These are phyloP conservation scores for Stephania yunnanensis DNA, from an alignment of 164 flowering plant genomes.

Conservation along the genomic window DNA sequence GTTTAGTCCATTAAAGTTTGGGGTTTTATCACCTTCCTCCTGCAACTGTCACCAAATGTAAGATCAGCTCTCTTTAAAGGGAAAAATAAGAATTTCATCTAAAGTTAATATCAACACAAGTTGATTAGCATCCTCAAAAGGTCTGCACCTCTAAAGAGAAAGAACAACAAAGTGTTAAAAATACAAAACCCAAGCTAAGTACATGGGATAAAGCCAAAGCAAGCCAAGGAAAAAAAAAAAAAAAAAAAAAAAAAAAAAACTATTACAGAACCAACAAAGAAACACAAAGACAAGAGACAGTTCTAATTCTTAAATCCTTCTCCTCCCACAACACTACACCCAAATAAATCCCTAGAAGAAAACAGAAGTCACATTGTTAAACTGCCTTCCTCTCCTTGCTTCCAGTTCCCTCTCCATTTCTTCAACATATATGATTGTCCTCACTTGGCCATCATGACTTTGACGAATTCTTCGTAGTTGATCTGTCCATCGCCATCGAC, in stretches of 20 bases:
- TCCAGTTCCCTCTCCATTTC: constrained; percentile 1
- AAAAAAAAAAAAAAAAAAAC: too few relatives aligned
- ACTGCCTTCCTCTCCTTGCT: not conserved
- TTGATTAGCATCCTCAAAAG: too few relatives aligned
- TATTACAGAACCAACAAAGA: not conserved
- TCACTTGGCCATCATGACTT: constrained; percentile 79
- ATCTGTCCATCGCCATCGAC: constrained; percentile 80
- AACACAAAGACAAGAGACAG: not conserved
- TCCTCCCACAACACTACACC: constrained; percentile 8
- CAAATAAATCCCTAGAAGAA: constrained; percentile 13
- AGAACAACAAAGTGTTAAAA: not conserved
- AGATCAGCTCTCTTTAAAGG: too few relatives aligned
- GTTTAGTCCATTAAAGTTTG: too few relatives aligned
- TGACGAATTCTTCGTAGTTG: constrained; percentile 73
- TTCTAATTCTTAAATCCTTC: not conserved
- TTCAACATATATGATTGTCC: constrained; percentile 1
- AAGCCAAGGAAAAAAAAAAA: not conserved
- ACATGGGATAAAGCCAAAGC: not conserved
- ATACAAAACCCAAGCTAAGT: not conserved
- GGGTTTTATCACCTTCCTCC: too few relatives aligned
- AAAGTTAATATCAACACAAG: too few relatives aligned
- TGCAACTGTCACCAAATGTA: too few relatives aligned
- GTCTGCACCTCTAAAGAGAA: too few relatives aligned
- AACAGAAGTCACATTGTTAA: constrained; percentile 4
- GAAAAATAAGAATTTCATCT: too few relatives aligned